Percentiles rank a stretch among this genome's conserved stretches.
phyloP scores from a whole-genome alignment of 352 stramenopile genomes.

The Globisporangium spinosum region DNA sequence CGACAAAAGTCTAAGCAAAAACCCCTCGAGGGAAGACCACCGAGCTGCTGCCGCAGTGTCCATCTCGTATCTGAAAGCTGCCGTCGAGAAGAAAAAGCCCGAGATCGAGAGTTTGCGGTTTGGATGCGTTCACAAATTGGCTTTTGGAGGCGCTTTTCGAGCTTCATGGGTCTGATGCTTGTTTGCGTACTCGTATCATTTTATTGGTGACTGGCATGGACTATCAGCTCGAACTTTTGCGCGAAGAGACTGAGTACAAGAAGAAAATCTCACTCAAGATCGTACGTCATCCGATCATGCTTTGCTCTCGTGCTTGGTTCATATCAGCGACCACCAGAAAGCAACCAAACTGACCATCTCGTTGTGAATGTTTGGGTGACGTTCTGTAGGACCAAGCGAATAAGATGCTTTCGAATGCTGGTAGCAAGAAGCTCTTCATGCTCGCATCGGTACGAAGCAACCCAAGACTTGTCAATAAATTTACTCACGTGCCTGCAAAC shows the following conservation, averaged over 20 bases:
- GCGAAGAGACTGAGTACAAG: conserved; percentile 61
- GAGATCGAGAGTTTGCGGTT: conserved; percentile 66
- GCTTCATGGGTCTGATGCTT: neutral
- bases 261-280: conserved; percentile 78
- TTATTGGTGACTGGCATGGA: too few species aligned
- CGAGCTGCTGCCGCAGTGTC: conserved; percentile 41
- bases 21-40: neutral
- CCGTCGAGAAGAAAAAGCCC: conserved; percentile 59
- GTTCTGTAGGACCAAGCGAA: conserved; percentile 61
- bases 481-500: neutral
- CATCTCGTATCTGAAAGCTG: conserved; percentile 47
- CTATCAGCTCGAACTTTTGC: conserved; percentile 44
- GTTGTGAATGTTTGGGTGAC: neutral
- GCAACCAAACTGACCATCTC: neutral
- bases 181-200: neutral
- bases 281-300: conserved; percentile 17
- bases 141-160: neutral
- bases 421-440: conserved; percentile 44
- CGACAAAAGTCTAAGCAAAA: conserved; percentile 13
- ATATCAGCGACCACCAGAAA: neutral
- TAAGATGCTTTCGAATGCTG: conserved; percentile 48
- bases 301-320: neutral
- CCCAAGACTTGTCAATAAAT: neutral
- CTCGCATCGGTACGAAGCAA: conserved; percentile 37
- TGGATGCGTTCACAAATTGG: neutral